These are phyloP conservation scores for Alternaria atra DNA, from an alignment of 2,329 filamentous ascomycete genomes.

Conservation along the genomic window DNA sequence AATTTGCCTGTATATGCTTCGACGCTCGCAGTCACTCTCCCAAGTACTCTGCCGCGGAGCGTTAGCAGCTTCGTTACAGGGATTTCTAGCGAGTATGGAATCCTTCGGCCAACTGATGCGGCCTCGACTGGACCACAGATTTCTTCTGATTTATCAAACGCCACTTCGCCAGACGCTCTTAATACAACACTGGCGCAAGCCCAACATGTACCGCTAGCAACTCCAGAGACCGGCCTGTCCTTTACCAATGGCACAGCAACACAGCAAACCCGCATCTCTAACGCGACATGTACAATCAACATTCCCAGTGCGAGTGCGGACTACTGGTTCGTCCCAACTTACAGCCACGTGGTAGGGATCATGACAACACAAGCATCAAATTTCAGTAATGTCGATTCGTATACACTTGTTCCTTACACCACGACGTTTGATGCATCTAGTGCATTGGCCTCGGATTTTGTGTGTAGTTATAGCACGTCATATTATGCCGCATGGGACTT, in stretches of 20 bases:
- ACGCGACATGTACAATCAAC: constrained; percentile 45
- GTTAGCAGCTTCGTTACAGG: constrained; percentile 4
- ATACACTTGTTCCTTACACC: constrained; percentile 33
- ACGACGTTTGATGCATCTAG: constrained; percentile 38
- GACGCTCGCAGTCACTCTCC: constrained; percentile 3
- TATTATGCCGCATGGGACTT: constrained; percentile 35
- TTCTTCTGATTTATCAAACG: constrained; percentile 1
- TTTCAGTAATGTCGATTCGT: constrained; percentile 25
- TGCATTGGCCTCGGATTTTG: constrained; percentile 32
- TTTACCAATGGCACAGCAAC: background rate
- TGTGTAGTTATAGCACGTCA: constrained; percentile 30
- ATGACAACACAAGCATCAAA: constrained; percentile 29
- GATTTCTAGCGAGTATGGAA: constrained; percentile 17
- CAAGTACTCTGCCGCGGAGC: constrained; percentile 1
- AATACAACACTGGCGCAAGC: constrained; percentile 6
- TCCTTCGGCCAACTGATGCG: constrained; percentile 19
- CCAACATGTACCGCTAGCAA: background rate
- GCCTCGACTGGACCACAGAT: constrained; percentile 6
- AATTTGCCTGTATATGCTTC: constrained; percentile 18
- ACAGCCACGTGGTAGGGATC: constrained; percentile 29
- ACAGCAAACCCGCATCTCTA: constrained; percentile 16
- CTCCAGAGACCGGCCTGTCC: background rate
- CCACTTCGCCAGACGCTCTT: constrained; percentile 4
- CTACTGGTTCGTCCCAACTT: constrained; percentile 47
- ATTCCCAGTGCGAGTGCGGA: constrained; percentile 44